Conservation (phyloP, 805 yeast species). For the Candida mattraensis region DNA sequence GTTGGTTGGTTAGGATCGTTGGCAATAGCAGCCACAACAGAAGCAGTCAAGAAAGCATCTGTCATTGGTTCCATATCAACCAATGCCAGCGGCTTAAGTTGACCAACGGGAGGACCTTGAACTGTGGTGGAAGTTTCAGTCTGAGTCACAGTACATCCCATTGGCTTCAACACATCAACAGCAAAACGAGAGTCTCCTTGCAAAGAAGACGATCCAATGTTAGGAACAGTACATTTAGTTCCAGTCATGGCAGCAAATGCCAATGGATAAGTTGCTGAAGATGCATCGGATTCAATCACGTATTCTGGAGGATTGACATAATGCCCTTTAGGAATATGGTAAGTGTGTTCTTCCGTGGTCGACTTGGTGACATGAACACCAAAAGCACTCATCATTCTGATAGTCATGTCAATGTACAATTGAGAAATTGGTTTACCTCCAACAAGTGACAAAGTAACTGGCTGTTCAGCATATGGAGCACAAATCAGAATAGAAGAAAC, state of each 20-base stretch:
- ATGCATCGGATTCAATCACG: constrained; percentile 93
- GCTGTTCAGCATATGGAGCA: constrained; percentile 91
- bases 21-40: constrained; percentile 93
- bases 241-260: constrained; percentile 98
- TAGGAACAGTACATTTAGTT: constrained; percentile 87
- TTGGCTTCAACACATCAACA: constrained; percentile 83
- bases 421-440: constrained; percentile 98
- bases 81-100: constrained; percentile 63
- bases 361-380: constrained; percentile 78
- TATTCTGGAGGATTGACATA: constrained; percentile 83
- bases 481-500: constrained; percentile 96
- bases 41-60: constrained; percentile 95
- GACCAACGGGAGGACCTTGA: constrained; percentile 77
- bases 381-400: constrained; percentile 88
- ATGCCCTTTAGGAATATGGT: constrained; percentile 82
- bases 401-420: constrained; percentile 95
- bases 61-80: constrained; percentile 99
- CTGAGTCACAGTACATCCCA: constrained; percentile 92
- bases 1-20: constrained; percentile 56
- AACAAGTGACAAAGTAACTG: constrained; percentile 82
- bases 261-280: constrained; percentile 95
- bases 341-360: constrained; percentile 72
- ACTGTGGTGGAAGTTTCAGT: constrained; percentile 87
- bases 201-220: constrained; percentile 85
- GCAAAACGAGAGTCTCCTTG: constrained; percentile 99